A percentile compares a stretch with the other conserved stretches of the same genome.
Conservation (phyloP, 2,329 filamentous ascomycete species). For the Didymella glomerata region DNA sequence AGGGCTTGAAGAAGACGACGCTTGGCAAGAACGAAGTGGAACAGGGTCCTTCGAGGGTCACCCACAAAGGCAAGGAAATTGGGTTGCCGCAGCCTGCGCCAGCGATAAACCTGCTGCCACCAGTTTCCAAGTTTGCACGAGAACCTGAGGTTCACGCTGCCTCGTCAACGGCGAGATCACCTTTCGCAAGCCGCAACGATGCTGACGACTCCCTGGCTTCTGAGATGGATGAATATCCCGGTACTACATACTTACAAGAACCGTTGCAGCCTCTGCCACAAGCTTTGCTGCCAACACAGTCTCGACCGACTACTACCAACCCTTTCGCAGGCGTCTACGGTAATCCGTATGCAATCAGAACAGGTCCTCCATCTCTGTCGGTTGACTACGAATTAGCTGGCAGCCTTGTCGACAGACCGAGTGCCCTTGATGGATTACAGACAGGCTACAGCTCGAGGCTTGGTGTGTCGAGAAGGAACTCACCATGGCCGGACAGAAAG, state of each 20-base stretch:
- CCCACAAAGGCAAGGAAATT: constrained; percentile 5
- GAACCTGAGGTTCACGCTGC: not conserved
- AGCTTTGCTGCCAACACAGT: not conserved
- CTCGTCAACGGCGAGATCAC: not conserved
- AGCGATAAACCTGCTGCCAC: not conserved
- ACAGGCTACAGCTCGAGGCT: not conserved
- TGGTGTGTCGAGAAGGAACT: not conserved
- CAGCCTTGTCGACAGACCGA: constrained; percentile 6
- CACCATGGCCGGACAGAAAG: not conserved
- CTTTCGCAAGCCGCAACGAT: not conserved
- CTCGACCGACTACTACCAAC: constrained; percentile 9
- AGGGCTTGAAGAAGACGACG: not conserved
- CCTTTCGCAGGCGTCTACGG: constrained; percentile 9
- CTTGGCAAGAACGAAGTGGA: not conserved
- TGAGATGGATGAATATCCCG: not conserved
- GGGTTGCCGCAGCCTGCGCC: constrained; percentile 1
- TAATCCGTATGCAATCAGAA: constrained; percentile 1
- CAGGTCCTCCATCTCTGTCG: not conserved
- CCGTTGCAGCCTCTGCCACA: not conserved
- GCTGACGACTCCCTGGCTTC: not conserved
- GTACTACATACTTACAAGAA: no score
- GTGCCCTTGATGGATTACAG: constrained; percentile 6
- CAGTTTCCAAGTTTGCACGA: not conserved
- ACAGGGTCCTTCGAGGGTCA: not conserved
- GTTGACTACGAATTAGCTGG: constrained; percentile 2